These are phyloP conservation scores for Thymus quinquecostatus DNA, from an alignment of 257 asterid species.

Conservation along the genomic window DNA sequence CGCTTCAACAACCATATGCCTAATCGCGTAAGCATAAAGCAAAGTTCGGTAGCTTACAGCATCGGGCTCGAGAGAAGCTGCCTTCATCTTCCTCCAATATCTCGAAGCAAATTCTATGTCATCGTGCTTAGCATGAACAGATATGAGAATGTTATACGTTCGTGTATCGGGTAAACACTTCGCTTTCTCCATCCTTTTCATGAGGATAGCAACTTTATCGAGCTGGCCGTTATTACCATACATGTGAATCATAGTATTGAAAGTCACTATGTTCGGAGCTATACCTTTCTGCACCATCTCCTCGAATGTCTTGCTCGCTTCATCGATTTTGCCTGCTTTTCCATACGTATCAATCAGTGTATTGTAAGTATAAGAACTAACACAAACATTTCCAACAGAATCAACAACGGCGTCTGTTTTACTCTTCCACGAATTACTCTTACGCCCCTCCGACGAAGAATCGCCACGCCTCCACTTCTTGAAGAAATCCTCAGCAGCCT, in stretches of 20 bases:
- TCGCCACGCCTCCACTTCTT: conserved; percentile 68
- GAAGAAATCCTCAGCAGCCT: conserved; percentile 78
- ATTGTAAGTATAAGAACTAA: conserved; percentile 74
- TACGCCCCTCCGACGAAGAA: conserved; percentile 27
- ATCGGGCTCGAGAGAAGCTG: conserved; percentile 78
- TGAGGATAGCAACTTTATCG: conserved; percentile 61
- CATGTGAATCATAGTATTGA: conserved; percentile 94
- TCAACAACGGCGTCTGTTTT: conserved; percentile 32
- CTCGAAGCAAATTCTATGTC: conserved; percentile 64
- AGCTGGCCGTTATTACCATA: conserved; percentile 73
- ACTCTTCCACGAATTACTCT: conserved; percentile 33
- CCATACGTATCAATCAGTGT: conserved; percentile 91
- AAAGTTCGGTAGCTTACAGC: conserved; percentile 86
- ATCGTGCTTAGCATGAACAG: conserved; percentile 74
- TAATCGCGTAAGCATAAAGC: conserved; percentile 77
- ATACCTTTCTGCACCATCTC: conserved; percentile 70
- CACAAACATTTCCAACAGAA: conserved; percentile 35
- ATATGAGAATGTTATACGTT: conserved; percentile 85
- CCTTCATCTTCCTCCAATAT: conserved; percentile 76
- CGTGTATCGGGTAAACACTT: conserved; percentile 78
- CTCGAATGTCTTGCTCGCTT: conserved; percentile 73
- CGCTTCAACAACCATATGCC: conserved; percentile 83
- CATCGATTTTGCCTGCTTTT: conserved; percentile 78
- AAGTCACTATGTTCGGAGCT: conserved; percentile 78
- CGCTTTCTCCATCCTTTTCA: conserved; percentile 70